Evolutionary conservation across 768 basidiomycete genomes (phyloP).

Genomic region (Auricularia sp.): DNA sequence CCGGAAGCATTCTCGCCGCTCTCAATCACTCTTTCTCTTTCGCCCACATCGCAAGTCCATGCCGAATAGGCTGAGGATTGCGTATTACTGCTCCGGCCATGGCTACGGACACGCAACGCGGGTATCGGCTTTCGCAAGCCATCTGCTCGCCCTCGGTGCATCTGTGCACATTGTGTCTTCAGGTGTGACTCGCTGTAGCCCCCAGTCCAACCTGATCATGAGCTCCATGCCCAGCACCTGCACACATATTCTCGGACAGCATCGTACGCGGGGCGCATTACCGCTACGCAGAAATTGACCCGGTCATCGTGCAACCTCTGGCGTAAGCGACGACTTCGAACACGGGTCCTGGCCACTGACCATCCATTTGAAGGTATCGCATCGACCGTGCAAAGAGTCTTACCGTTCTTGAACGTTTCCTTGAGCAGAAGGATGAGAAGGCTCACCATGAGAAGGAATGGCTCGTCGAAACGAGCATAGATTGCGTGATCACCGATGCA

Average conservation of each 20-base stretch:
- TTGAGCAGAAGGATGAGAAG: constrained; percentile 43
- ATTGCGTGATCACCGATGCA: constrained; percentile 65
- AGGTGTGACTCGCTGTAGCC: background rate
- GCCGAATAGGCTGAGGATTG: constrained; percentile 26
- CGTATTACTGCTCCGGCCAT: constrained; percentile 70
- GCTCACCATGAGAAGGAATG: constrained; percentile 47
- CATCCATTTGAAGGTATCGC: constrained; percentile 38
- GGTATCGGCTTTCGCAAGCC: constrained; percentile 61
- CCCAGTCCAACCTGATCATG: too few relatives aligned
- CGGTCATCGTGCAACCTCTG: constrained; percentile 70
- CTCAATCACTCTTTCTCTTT: background rate
- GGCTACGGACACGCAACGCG: constrained; percentile 83
- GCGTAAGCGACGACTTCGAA: constrained; percentile 28
- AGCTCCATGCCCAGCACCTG: constrained; percentile 34
- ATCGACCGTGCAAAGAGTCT: constrained; percentile 67
- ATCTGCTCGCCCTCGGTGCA: constrained; percentile 40
- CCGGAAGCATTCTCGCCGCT: too few relatives aligned
- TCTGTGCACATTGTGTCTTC: constrained; percentile 60
- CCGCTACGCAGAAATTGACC: constrained; percentile 65
- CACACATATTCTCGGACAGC: constrained; percentile 58
- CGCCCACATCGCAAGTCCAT: background rate
- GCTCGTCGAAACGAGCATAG: constrained; percentile 40
- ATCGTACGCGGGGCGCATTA: constrained; percentile 54
- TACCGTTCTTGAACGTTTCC: constrained; percentile 48
- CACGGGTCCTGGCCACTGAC: background rate